Conservation (phyloP, 148 eudicot genomes). For the Heliosperma pusillum region DNA sequence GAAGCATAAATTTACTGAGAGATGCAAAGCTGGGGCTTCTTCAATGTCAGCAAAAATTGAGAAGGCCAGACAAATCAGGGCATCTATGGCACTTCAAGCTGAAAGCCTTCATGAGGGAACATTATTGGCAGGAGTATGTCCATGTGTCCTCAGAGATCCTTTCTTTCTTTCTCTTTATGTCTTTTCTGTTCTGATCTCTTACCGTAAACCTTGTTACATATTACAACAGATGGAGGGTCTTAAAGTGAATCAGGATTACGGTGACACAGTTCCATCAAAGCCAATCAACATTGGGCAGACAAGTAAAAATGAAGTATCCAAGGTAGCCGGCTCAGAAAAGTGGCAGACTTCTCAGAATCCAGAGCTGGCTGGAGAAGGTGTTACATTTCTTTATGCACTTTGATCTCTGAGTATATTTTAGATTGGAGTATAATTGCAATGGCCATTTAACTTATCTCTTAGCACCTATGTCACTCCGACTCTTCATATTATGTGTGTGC, state of each 20-base stretch:
- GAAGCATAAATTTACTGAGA: conserved; percentile 96
- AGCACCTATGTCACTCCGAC: background rate
- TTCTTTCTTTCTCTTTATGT: background rate
- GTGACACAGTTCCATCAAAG: conserved; percentile 87
- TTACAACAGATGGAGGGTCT: conserved; percentile 48
- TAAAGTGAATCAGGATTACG: conserved; percentile 56
- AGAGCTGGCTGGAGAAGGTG: conserved; percentile 60
- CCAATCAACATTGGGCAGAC: conserved; percentile 41
- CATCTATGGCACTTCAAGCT: conserved; percentile 67
- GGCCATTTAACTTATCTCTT: background rate
- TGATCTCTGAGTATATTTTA: background rate
- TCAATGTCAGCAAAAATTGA: conserved; percentile 78
- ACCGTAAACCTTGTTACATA: background rate
- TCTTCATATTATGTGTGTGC: background rate
- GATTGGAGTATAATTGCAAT: background rate
- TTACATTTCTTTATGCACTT: background rate
- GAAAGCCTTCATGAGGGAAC: conserved; percentile 51
- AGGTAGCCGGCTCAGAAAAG: conserved; percentile 30
- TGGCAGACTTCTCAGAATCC: conserved; percentile 33
- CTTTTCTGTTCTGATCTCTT: background rate
- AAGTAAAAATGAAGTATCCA: conserved; percentile 26
- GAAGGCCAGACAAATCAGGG: conserved; percentile 73
- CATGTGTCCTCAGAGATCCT: conserved; percentile 14
- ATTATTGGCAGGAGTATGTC: conserved; percentile 47
- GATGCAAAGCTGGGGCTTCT: conserved; percentile 78